Percentiles rank a stretch among this genome's conserved stretches.
Conservation (phyloP, 108 stramenopile genomes). For the Cyclostephanos tholiformis region DNA sequence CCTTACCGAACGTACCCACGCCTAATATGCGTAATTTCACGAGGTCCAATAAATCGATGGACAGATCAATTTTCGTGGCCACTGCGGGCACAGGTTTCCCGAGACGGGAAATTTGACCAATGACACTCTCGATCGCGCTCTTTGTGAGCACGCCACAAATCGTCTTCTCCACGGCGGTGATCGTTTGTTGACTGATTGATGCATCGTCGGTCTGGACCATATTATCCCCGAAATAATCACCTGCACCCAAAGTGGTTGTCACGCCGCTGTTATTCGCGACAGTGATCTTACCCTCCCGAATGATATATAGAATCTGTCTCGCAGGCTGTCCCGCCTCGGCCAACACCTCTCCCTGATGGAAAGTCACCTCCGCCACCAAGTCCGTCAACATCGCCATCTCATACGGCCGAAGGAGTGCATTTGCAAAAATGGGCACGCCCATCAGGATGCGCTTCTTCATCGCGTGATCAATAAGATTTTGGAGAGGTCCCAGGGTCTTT, state of each 20-base stretch:
- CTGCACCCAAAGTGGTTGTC: constrained; percentile 72
- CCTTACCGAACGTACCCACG: constrained; percentile 98
- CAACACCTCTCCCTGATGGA: constrained; percentile 68
- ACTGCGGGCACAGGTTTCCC: constrained; percentile 59
- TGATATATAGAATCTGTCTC: constrained; percentile 80
- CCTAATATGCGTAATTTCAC: constrained; percentile 93
- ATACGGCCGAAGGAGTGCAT: constrained; percentile 81
- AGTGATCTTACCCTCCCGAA: constrained; percentile 69
- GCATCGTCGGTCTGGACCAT: constrained; percentile 65
- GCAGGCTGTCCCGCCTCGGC: constrained; percentile 79
- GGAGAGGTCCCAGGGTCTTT: constrained; percentile 76
- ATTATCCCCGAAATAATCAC: constrained; percentile 85
- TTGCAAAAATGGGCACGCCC: constrained; percentile 86
- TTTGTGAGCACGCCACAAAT: constrained; percentile 74
- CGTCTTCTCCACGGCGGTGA: constrained; percentile 72
- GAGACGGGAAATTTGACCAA: constrained; percentile 71
- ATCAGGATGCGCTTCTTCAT: constrained; percentile 84
- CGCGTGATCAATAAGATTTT: constrained; percentile 77
- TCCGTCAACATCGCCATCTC: constrained; percentile 84
- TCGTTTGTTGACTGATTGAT: constrained; percentile 60
- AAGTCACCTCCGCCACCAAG: constrained; percentile 63
- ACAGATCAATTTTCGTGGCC: constrained; percentile 53
- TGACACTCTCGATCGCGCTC: constrained; percentile 72
- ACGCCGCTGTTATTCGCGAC: constrained; percentile 74
- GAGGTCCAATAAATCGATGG: constrained; percentile 72